A percentile compares a stretch with the other conserved stretches of the same genome.
Evolutionary conservation across 2,329 filamentous ascomycete genomes (phyloP).

Genomic region (Paradendryphiella salina): DNA sequence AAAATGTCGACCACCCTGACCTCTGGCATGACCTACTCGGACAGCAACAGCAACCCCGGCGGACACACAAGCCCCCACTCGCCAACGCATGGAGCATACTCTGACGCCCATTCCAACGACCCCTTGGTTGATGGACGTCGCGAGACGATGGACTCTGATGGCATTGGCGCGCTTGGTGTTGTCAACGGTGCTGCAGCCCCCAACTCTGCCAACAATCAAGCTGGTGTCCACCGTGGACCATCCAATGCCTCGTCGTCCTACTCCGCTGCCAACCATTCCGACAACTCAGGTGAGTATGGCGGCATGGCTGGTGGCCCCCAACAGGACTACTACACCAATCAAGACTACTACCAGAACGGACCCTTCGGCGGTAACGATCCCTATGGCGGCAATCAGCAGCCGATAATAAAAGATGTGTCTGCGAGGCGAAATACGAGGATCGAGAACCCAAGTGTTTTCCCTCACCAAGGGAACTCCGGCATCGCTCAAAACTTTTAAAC

Average conservation of each 20-base stretch:
- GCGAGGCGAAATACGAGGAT: conserved; percentile 93
- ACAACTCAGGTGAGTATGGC: conserved; percentile 60
- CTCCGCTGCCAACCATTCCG: conserved; percentile 76
- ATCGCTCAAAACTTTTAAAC: conserved; percentile 93
- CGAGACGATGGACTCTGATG: conserved; percentile 70
- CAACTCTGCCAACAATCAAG: conserved; percentile 62
- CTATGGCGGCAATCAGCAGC: conserved; percentile 61
- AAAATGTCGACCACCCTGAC: conserved; percentile 91
- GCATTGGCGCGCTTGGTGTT: conserved; percentile 76
- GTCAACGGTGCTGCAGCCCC: conserved; percentile 51
- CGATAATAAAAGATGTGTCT: conserved; percentile 89
- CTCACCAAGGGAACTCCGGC: conserved; percentile 85
- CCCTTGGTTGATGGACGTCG: conserved; percentile 58
- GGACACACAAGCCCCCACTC: conserved; percentile 60
- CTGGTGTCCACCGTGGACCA: conserved; percentile 79
- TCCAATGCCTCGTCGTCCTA: conserved; percentile 98
- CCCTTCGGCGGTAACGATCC: conserved; percentile 61
- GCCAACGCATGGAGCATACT: conserved; percentile 65
- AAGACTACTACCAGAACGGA: conserved; percentile 59
- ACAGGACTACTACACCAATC: conserved; percentile 57
- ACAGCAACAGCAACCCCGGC: conserved; percentile 63
- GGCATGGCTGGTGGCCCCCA: conserved; percentile 51
- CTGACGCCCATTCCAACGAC: conserved; percentile 72
- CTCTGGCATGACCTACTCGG: conserved; percentile 72
- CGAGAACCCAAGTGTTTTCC: conserved; percentile 85